Base-by-base conservation (phyloP, 116 monocot species). In the Iris pallida region DNA sequence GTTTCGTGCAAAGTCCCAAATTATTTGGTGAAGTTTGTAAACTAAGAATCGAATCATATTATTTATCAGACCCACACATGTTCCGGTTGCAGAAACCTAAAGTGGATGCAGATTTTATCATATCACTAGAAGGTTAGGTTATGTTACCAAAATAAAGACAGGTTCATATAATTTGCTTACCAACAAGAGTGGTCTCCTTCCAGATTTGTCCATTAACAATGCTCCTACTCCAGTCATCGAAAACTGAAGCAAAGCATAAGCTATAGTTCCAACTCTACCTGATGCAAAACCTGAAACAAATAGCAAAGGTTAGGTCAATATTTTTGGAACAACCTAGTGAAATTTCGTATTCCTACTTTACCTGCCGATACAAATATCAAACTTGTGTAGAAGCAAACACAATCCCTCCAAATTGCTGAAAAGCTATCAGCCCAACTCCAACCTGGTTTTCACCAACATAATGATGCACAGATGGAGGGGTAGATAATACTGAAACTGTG, bases 341-440 rank as follows among this genome's bases (percentile, higher is more conserved):
- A 44, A 44, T 45, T 45, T n/a, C n/a, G 7, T 45, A 61, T 61
- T 61, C 16, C 18, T n/a, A 45, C 2, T 65, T 52, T 51, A 88
- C 91, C 91, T 65, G 88, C 88, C 5, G 79, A 77, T 61, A 73
- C 72, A 80, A 91, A 91, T 51, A 71, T 88, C 64, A 71, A 64
- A 53, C 85, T 88, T 15, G 88, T 67, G 75, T 91, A 91, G 46
- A 85, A 91, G 17, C 20, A 10, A 59, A 91, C 72, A 64, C 80
- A 13, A 81, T 45, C 18, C 88, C 91, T 16, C 75, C 78, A 78
- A 88, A 85, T 79, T 91, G 91, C 71, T 91, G 91, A 67, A 88
- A 70, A 6, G 78, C 80, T 82, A 91, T 85, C 16, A 91, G 69
- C 11, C 91, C 91, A 61, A 88, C 85, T 51, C 88, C 85, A 68